Evolutionary conservation across 805 yeast genomes (phyloP).

Genomic region (Saturnispora diversa): DNA sequence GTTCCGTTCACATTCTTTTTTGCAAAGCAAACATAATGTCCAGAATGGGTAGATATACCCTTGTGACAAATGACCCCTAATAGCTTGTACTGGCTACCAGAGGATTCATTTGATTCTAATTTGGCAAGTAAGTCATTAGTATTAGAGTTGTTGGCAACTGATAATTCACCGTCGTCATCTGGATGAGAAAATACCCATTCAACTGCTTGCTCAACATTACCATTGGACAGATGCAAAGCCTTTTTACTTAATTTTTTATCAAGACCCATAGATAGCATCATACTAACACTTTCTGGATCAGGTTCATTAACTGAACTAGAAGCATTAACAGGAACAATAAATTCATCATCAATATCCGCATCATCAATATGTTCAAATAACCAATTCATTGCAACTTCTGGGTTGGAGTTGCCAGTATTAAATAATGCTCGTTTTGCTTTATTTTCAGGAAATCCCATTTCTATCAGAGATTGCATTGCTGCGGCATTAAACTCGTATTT

Average conservation of each 20-base stretch:
- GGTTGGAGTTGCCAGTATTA: constrained; percentile 55
- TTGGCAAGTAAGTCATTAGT: constrained; percentile 13
- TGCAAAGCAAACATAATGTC: constrained; percentile 81
- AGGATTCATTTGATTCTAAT: constrained; percentile 4
- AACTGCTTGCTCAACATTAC: constrained; percentile 67
- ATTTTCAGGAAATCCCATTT: constrained; percentile 83
- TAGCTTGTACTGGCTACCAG: constrained; percentile 34
- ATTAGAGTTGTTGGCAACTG: constrained; percentile 17
- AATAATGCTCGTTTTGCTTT: constrained; percentile 61
- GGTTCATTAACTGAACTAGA: constrained; percentile 9
- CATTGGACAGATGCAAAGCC: constrained; percentile 53
- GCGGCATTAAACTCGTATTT: constrained; percentile 48
- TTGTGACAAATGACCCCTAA: constrained; percentile 77
- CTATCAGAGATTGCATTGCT: constrained; percentile 46
- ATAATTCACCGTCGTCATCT: constrained; percentile 61
- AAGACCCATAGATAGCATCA: constrained; percentile 73
- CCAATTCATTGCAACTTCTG: constrained; percentile 85
- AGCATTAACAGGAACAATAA: constrained; percentile 28
- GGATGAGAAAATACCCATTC: constrained; percentile 88
- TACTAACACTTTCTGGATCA: constrained; percentile 33
- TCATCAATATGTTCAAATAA: constrained; percentile 85
- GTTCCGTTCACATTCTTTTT: constrained; percentile 36
- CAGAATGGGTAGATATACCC: constrained; percentile 83
- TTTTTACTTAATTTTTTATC: constrained; percentile 54
- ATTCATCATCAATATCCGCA: constrained; percentile 60